Evolutionary conservation across 2,329 filamentous ascomycete genomes (phyloP), one percentile per base, ranked within the genome.

Genomic region (Nemania diffusa): DNA sequence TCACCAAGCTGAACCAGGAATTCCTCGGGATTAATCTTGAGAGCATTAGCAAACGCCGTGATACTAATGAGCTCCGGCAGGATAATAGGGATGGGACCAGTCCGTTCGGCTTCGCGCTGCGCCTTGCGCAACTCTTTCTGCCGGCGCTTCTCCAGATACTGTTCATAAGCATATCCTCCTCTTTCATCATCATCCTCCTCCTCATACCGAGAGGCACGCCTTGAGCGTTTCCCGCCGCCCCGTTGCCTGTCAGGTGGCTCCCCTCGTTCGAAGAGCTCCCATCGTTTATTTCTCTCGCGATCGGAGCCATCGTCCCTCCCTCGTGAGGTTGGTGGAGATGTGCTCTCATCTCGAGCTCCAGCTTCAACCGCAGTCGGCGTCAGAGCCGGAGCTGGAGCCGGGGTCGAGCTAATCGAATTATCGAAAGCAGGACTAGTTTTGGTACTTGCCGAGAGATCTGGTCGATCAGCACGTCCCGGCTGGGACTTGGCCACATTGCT

Each of bases 31-130:
- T 89, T 88, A 32, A 97, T 85, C 68, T 90, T 90, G 24, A 98
- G 83, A 3, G 92, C 88, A 67, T 89, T 85, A 3, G 94, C 93
- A 46, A 99, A 82, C 71, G 94, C 93, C 9, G 88, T 86, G n/a
- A 97, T 90, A 74, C 89, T 96, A 79, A 99, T 97, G 73, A 93
- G 97, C 76, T 97, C 93, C 0, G 97, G 97, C 24, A 99, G 83
- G 60, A 91, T 87, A 52, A 99, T 92, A 0, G 80, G 81, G 1
- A 85, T 86, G 1, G 86, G 87, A 5, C 83, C 78, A 65, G 68
- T 73, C 65, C 57, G 71, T 37, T 78, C 76, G 2, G 73, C 76
- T 57, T 77, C 78, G 67, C 80, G 78, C 76, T 80, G 78, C 67
- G 80, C 81, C 71, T 79, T 80, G 73, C 78, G 75, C 72, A 77